These are phyloP conservation scores for Limnanthes douglasii DNA, from an alignment of 345 rosid species.

Conservation along the genomic window DNA sequence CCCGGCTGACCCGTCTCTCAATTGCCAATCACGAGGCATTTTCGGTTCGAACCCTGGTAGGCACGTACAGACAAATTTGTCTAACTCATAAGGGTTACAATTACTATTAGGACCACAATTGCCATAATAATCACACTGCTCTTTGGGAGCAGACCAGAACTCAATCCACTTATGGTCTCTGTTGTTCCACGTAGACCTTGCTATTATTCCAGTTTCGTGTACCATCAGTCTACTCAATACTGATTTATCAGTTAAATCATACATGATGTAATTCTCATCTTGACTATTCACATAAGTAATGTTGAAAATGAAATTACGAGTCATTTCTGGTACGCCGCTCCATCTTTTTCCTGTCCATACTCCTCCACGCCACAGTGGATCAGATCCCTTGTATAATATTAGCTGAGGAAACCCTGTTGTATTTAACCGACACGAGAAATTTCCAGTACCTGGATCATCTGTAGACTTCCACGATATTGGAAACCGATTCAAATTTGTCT, in stretches of 20 bases:
- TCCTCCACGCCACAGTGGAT: slow-evolving; percentile 32
- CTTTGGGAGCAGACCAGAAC: slow-evolving; percentile 33
- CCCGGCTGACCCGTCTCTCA: slow-evolving; percentile 34
- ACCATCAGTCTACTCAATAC: slow-evolving; percentile 33
- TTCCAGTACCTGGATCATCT: slow-evolving; percentile 36
- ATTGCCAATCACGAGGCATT: slow-evolving; percentile 22
- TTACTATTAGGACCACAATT: slow-evolving; percentile 40
- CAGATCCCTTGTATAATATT: slow-evolving; percentile 21
- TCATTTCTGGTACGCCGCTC: slow-evolving; percentile 64
- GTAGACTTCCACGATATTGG: slow-evolving; percentile 38
- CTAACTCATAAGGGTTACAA: slow-evolving; percentile 18
- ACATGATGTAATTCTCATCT: slow-evolving; percentile 20
- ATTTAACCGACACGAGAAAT: slow-evolving; percentile 20
- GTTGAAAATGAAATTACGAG: slow-evolving; percentile 15
- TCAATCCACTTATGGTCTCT: slow-evolving; percentile 24
- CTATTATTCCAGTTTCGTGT: slow-evolving; percentile 30
- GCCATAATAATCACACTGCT: slow-evolving; percentile 41
- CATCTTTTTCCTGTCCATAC: slow-evolving; percentile 48
- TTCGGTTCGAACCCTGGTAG: slow-evolving; percentile 57
- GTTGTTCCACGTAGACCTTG: slow-evolving; percentile 35
- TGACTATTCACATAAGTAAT: slow-evolving; percentile 9
- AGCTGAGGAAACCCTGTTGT: slow-evolving; percentile 33
- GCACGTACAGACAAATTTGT: slow-evolving; percentile 32
- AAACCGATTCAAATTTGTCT: slow-evolving; percentile 15
- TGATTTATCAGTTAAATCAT: slow-evolving; percentile 12